A percentile compares a stretch with the other conserved stretches of the same genome.
phyloP scores from a whole-genome alignment of 2,329 filamentous ascomycete species.

The Coniella vitis region DNA sequence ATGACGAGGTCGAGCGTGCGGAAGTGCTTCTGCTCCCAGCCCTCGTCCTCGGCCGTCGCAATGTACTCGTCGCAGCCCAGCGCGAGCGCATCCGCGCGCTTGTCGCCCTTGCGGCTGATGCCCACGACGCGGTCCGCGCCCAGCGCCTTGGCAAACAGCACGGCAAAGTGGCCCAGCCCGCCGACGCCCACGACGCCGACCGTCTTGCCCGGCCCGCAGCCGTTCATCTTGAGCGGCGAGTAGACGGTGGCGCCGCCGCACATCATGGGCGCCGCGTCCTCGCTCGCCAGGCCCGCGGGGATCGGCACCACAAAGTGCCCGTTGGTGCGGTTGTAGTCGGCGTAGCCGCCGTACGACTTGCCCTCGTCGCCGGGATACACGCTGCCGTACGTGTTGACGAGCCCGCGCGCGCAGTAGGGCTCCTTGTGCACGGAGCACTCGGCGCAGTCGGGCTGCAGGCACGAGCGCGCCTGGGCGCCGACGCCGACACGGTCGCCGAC shows the following conservation, averaged over 20 bases:
- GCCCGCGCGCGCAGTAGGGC: conserved; percentile 30
- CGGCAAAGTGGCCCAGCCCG: conserved; percentile 60
- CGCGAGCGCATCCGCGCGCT: conserved; percentile 45
- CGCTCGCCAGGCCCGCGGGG: conserved; percentile 32
- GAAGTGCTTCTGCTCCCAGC: conserved; percentile 45
- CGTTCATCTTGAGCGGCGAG: conserved; percentile 53
- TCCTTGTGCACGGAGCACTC: conserved; percentile 31
- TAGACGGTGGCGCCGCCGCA: conserved; percentile 64
- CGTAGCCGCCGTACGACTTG: conserved; percentile 52
- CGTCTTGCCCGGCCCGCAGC: conserved; percentile 57
- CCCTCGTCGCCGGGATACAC: conserved; percentile 42
- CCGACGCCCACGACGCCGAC: conserved; percentile 63
- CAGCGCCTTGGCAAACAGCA: conserved; percentile 61
- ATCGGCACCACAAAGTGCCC: conserved; percentile 40
- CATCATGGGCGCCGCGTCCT: conserved; percentile 52
- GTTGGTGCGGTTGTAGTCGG: conserved; percentile 27
- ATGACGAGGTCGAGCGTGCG: conserved; percentile 50
- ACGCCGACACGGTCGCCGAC: conserved; percentile 56
- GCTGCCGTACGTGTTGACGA: conserved; percentile 45
- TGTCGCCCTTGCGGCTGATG: conserved; percentile 45
- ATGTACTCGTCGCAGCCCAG: conserved; percentile 48
- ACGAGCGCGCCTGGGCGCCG: conserved; percentile 50
- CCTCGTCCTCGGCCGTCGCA: conserved; percentile 36
- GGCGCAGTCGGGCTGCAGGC: conserved; percentile 36
- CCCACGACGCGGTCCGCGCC: conserved; percentile 53